Evolutionary conservation across 306 rosid genomes (phyloP).

Genomic region (Gastrolobium villosum): DNA sequence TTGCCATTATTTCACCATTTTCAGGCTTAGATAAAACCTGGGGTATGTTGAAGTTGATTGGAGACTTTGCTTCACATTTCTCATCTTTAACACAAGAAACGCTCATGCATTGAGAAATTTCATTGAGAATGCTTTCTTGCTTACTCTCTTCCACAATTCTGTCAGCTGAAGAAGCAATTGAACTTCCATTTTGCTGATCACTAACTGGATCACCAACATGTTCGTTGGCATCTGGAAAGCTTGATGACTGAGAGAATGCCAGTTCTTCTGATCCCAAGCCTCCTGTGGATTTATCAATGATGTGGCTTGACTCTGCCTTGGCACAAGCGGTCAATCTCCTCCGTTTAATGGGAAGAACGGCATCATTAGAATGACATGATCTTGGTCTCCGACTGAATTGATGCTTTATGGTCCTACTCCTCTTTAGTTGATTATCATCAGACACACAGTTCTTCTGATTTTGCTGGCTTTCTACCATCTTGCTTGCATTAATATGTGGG

Average conservation of each 20-base stretch:
- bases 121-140: slow-evolving; percentile 27
- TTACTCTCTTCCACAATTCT: slow-evolving; percentile 46
- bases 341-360: slow-evolving; percentile 63
- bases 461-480: slow-evolving; percentile 42
- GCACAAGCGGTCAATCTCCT: slow-evolving; percentile 70
- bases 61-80: slow-evolving; percentile 51
- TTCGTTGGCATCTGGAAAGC: slow-evolving; percentile 48
- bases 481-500: slow-evolving; percentile 48
- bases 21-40: slow-evolving; percentile 43
- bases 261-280: slow-evolving; percentile 49
- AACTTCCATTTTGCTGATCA: slow-evolving; percentile 46
- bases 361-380: slow-evolving; percentile 54
- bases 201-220: slow-evolving; percentile 45
- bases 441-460: slow-evolving; percentile 46
- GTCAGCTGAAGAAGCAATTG: slow-evolving; percentile 44
- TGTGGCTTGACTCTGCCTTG: slow-evolving; percentile 55
- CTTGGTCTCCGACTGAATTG: slow-evolving; percentile 63
- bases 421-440: slow-evolving; percentile 56
- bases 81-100: slow-evolving; percentile 49
- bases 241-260: slow-evolving; percentile 38
- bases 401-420: slow-evolving; percentile 53
- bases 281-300: slow-evolving; percentile 50
- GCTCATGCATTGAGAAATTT: slow-evolving; percentile 35
- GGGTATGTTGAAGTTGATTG: slow-evolving; percentile 41
- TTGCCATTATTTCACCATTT: slow-evolving; percentile 34